Percentiles rank a stretch among this genome's conserved stretches.
Conservation (phyloP, 495 filamentous ascomycete species). For the Tetracladium marchalianum region DNA sequence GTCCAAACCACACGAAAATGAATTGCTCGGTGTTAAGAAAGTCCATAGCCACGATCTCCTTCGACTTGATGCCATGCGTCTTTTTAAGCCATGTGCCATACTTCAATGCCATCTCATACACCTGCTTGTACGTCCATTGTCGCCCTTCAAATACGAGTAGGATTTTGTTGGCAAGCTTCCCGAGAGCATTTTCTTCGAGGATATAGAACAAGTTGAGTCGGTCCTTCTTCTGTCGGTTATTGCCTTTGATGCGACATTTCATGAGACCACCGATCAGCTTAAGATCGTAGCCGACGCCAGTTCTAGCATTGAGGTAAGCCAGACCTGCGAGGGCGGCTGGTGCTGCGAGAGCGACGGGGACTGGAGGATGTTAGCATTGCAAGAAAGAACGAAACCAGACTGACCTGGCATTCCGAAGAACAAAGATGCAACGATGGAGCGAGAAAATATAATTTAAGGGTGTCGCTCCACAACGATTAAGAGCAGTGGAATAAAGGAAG, state of each 20-base stretch:
- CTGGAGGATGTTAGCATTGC: slow-evolving; percentile 7
- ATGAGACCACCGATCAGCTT: slow-evolving; percentile 38
- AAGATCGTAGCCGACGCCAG: slow-evolving; percentile 56
- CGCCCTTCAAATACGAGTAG: slow-evolving; percentile 71
- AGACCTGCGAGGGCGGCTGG: slow-evolving; percentile 58
- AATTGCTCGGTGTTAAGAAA: slow-evolving; percentile 80
- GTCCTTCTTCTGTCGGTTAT: slow-evolving; percentile 41
- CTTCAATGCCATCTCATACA: slow-evolving; percentile 63
- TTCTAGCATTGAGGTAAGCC: slow-evolving; percentile 76
- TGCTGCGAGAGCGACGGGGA: slow-evolving; percentile 42
- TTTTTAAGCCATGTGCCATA: slow-evolving; percentile 79
- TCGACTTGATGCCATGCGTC: slow-evolving; percentile 54
- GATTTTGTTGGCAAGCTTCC: slow-evolving; percentile 40
- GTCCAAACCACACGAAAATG: slow-evolving; percentile 71
- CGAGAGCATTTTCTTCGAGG: slow-evolving; percentile 59
- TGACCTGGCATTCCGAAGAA: background rate
- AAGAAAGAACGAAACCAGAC: background rate
- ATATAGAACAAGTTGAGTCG: slow-evolving; percentile 68
- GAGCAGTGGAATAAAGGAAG: too few relatives aligned
- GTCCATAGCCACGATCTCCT: slow-evolving; percentile 81
- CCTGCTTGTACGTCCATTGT: slow-evolving; percentile 71
- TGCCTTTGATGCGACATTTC: slow-evolving; percentile 21
- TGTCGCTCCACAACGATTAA: too few relatives aligned
- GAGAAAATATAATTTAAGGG: background rate
- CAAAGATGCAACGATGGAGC: background rate